Evolutionary conservation across 139 green algal genomes (phyloP).

Genomic region (Coelastrella sp.): DNA sequence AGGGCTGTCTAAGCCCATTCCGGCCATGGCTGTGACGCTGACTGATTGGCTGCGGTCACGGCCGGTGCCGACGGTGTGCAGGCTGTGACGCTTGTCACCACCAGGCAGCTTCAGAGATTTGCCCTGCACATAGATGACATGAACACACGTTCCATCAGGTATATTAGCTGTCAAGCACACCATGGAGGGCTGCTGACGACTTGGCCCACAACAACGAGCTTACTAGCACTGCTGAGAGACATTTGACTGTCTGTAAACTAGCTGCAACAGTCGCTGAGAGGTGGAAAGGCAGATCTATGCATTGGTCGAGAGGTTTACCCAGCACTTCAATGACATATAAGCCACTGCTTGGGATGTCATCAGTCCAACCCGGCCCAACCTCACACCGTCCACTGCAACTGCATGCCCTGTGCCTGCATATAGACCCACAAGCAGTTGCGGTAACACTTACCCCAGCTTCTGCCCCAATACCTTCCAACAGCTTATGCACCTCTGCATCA

Average conservation of each 20-base stretch:
- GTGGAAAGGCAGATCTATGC: too few species aligned
- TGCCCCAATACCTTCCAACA: neutral
- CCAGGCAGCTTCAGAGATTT: neutral
- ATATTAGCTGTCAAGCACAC: neutral
- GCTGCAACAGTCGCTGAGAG: too few species aligned
- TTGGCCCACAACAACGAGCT: too few species aligned
- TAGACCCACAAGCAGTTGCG: neutral
- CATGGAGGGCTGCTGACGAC: too few species aligned
- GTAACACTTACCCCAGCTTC: neutral
- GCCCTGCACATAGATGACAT: neutral
- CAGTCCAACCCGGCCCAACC: too few species aligned
- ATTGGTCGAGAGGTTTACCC: too few species aligned
- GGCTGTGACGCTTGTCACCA: neutral
- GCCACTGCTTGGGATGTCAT: too few species aligned
- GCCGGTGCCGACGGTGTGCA: neutral
- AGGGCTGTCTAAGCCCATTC: neutral
- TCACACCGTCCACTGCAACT: neutral
- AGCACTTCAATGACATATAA: too few species aligned
- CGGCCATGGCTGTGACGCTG: constrained; percentile 26
- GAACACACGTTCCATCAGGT: neutral
- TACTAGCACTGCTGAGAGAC: too few species aligned
- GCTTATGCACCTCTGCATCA: constrained; percentile 31
- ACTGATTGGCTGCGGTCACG: constrained; percentile 32
- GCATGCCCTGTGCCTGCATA: too few species aligned
- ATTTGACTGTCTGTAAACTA: too few species aligned